phyloP scores from a whole-genome alignment of 2,329 filamentous ascomycete species.

The Lasiodiplodia sp. region DNA sequence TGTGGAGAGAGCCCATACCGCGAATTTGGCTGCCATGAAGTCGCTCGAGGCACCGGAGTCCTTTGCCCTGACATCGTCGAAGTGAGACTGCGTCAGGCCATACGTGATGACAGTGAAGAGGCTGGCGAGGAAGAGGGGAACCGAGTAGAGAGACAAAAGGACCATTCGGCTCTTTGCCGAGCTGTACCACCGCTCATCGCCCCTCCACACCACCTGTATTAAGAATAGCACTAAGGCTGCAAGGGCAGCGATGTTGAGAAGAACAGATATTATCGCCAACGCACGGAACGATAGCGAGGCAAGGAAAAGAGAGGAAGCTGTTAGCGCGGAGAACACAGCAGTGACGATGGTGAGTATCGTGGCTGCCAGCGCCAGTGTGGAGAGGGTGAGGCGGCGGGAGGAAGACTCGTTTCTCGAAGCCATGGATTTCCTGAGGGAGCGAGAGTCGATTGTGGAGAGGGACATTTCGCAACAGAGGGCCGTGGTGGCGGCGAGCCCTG shows the following conservation, averaged over 20 bases:
- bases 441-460: conserved; percentile 27
- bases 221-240: conserved; percentile 30
- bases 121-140: conserved; percentile 36
- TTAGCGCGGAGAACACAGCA: conserved; percentile 46
- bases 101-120: conserved; percentile 26
- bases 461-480: conserved; percentile 9
- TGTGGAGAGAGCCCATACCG: conserved; percentile 43
- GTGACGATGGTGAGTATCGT: conserved; percentile 46
- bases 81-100: conserved; percentile 25
- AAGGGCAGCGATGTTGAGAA: conserved; percentile 42
- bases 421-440: conserved; percentile 22
- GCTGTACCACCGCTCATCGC: conserved; percentile 17
- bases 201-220: conserved; percentile 37
- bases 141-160: conserved; percentile 37
- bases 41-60: conserved; percentile 34
- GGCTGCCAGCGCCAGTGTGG: conserved; percentile 34
- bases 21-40: conserved; percentile 46
- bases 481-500: conserved; percentile 1
- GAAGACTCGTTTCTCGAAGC: conserved; percentile 3
- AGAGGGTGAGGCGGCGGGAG: conserved; percentile 36
- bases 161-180: conserved; percentile 32
- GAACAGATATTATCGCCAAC: conserved; percentile 41
- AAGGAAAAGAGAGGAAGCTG: conserved; percentile 43
- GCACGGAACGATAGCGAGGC: conserved; percentile 37
- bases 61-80: conserved; percentile 26